Evolutionary conservation across 805 yeast species (phyloP), one percentile per base, ranked within the genome.

Genomic region (Kluyveromyces wickerhamii): DNA sequence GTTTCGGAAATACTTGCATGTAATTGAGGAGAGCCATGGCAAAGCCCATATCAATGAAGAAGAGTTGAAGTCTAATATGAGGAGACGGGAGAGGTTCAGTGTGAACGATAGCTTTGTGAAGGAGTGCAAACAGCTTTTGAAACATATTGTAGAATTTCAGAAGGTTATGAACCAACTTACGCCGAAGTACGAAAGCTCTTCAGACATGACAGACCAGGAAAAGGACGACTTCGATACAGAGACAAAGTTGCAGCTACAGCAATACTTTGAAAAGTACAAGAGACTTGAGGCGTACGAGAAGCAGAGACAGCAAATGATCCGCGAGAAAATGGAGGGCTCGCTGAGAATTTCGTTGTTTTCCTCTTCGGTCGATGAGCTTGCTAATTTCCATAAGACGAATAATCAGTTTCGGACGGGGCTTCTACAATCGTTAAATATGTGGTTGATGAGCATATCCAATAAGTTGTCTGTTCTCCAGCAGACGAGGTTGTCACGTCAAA

Each of bases 161-260:
- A 43, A 40, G 12, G 51, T 60, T 2, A 30, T 63, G 1, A 34
- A 21, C 11, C 36, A 47, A 2, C 42, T 61, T 4, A 52, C 49
- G 22, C 40, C 55, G 0, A 43, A 49, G 19, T 65, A 63, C 33
- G 35, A 53, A 29, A 37, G 40, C 30, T 34, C 34, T 29, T 15
- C 33, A 6, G 51, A 34, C 33, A 34, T 36, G 11, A 46, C 67
- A 17, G 63, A 65, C 20, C 62, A 57, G 7, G 78, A 74, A 25
- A 71, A 74, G 45, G 73, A 74, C 40, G 63, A 66, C 23, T 64
- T 77, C 15, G 82, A 76, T 43, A 69, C 72, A 31, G 75, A 74
- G 38, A 62, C 74, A 27, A 66, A 73, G 37, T 46, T 67, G 16
- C 71, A 72, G 47, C 45, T 76, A 29, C 77, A 72, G 43, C 66